These are phyloP conservation scores for Phyllostachys edulis DNA, from an alignment of 176 grass and related monocot species.

Conservation along the genomic window DNA sequence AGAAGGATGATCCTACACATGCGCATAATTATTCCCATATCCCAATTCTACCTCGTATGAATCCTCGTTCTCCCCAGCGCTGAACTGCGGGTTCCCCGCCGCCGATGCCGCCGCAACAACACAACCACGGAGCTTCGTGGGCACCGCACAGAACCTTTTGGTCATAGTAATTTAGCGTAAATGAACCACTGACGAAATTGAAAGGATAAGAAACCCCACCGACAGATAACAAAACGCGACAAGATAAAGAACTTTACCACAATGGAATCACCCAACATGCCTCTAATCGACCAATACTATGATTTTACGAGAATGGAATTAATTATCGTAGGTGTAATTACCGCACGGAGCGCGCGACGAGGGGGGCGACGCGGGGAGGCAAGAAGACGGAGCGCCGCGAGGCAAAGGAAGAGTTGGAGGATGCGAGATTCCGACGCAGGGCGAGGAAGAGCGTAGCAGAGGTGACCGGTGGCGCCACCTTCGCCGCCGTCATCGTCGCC, in stretches of 20 bases:
- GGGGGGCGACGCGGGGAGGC: background rate
- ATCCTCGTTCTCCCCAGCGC: slow-evolving; percentile 45
- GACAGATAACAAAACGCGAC: background rate
- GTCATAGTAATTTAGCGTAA: background rate
- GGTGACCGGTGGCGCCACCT: no score
- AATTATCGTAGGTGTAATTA: background rate
- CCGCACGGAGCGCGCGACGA: background rate
- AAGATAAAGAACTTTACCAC: background rate
- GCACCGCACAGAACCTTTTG: slow-evolving; percentile 20
- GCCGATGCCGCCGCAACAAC: slow-evolving; percentile 37
- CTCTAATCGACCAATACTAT: background rate
- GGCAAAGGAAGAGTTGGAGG: background rate
- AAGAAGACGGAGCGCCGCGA: background rate
- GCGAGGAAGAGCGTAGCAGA: background rate
- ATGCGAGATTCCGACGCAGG: background rate
- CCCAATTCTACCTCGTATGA: slow-evolving; percentile 48
- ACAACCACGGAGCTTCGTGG: slow-evolving; percentile 23
- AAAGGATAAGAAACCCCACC: background rate
- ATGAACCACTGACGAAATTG: background rate
- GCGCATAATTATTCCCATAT: background rate
- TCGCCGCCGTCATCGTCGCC: background rate
- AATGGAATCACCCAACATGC: background rate
- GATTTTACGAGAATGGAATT: background rate
- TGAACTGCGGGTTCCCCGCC: slow-evolving; percentile 34
- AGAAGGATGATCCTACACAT: background rate